Evolutionary conservation across 2,329 filamentous ascomycete species (phyloP), one percentile per base, ranked within the genome.

Genomic region (Pyricularia sp.): DNA sequence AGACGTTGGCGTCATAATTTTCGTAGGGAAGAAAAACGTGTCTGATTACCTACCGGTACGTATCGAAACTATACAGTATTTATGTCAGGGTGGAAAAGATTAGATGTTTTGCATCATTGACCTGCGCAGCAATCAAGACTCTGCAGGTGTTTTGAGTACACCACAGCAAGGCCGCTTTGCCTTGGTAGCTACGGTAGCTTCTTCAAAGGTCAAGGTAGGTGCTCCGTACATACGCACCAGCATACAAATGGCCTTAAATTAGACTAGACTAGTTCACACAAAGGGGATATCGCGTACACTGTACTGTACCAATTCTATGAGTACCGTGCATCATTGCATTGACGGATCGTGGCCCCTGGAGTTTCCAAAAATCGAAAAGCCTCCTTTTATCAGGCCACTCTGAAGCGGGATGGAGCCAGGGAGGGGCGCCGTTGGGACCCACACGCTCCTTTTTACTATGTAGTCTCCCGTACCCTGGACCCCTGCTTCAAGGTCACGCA

Each of bases 401-500:
- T 65, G 63, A 65, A 70, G 67, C 58, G 36, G 55, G 42, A 55
- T 55, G 42, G 42, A 55, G 42, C 42, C 20, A 55, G 6, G 42
- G 42, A 55, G 42, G 42, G 42, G 42, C 20, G 9, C 42, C 42
- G 61, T 25, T 20, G 23, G 5, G 30, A 30, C n/a, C 64, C 42
- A 42, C 42, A 4, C 20, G 23, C 25, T 23, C 28, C 59, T n/a
- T 64, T 36, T 12, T 10, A n/a, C n/a, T n/a, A n/a, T n/a, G n/a
- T n/a, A 58, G 23, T 25, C 55, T 17, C 23, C 23, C 9, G 20
- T n/a, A 55, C 23, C n/a, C 58, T 26, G 14, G 58, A 68, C 50
- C 64, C 61, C 68, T 65, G 71, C 72, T 69, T 70, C 68, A 69
- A 33, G 50, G 59, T 58, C 67, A 67, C 69, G 64, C 66, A 66